Percentiles rank a stretch among this genome's conserved stretches.
Evolutionary conservation across 2,329 filamentous ascomycete genomes (phyloP).

Genomic region (Triangularia verruculosa): DNA sequence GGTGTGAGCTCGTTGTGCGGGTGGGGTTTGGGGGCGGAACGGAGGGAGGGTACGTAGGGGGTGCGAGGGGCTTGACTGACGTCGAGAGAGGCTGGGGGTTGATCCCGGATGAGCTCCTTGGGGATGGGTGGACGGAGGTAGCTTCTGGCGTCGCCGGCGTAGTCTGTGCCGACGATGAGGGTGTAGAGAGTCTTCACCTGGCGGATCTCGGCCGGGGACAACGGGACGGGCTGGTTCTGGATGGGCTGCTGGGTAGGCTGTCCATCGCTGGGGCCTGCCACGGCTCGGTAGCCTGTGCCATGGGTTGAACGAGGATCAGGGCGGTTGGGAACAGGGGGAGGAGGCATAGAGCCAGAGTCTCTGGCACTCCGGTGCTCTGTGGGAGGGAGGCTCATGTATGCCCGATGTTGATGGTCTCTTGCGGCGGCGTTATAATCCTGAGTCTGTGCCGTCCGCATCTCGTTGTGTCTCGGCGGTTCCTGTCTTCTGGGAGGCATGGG

Average conservation of each 20-base stretch:
- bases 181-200: not conserved
- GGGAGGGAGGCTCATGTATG: too few species aligned
- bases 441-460: too few species aligned
- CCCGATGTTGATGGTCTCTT: too few species aligned
- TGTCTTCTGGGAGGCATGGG: not conserved
- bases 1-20: conserved; percentile 13
- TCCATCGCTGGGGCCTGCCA: not conserved
- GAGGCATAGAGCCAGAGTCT: too few species aligned
- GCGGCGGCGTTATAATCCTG: too few species aligned
- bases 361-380: too few species aligned
- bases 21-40: conserved; percentile 11
- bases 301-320: too few species aligned
- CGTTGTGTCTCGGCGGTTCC: not conserved
- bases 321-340: too few species aligned
- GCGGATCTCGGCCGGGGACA: not conserved
- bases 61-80: not conserved
- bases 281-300: too few species aligned
- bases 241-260: too few species aligned
- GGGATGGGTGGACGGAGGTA: not conserved
- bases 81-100: not conserved
- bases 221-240: not conserved
- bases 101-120: not conserved
- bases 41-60: not conserved
- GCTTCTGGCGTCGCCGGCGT: not conserved
- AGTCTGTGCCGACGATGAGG: not conserved